Percentiles rank a stretch among this genome's conserved stretches.
Conservation (phyloP, 148 eudicot genomes). For the Cornus suecica region DNA sequence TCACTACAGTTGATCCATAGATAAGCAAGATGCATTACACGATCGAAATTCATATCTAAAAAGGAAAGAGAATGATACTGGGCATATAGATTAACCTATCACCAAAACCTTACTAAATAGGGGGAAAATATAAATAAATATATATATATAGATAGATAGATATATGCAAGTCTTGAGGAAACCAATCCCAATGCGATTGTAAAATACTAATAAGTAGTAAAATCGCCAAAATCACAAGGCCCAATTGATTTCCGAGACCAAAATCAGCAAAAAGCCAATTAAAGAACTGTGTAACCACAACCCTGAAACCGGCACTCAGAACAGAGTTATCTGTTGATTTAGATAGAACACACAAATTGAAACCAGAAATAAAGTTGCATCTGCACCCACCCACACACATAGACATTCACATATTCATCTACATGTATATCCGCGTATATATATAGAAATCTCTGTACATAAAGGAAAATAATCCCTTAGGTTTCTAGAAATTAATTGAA, state of each 20-base stretch:
- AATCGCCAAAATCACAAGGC: background rate
- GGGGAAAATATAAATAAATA: too few relatives aligned
- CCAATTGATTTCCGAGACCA: background rate
- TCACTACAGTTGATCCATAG: too few relatives aligned
- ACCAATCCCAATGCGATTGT: too few relatives aligned
- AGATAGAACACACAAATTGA: background rate
- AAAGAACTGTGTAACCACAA: background rate
- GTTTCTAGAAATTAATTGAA: background rate
- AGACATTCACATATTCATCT: background rate
- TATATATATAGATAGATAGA: too few relatives aligned
- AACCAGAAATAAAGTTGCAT: too few relatives aligned
- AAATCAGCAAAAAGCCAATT: background rate
- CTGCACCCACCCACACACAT: too few relatives aligned
- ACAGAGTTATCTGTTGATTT: background rate
- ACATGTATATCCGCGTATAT: background rate
- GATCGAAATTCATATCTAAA: background rate
- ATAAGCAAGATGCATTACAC: too few relatives aligned
- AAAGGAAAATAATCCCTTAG: background rate
- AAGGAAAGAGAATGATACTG: background rate
- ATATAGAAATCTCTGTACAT: background rate
- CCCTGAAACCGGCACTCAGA: too few relatives aligned
- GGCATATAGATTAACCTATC: background rate
- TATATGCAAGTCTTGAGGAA: background rate
- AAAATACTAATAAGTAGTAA: background rate
- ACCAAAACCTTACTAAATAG: background rate